Evolutionary conservation across 768 basidiomycete genomes (phyloP), one percentile per base, ranked within the genome.

Genomic region (Psilocybe tampanensis): DNA sequence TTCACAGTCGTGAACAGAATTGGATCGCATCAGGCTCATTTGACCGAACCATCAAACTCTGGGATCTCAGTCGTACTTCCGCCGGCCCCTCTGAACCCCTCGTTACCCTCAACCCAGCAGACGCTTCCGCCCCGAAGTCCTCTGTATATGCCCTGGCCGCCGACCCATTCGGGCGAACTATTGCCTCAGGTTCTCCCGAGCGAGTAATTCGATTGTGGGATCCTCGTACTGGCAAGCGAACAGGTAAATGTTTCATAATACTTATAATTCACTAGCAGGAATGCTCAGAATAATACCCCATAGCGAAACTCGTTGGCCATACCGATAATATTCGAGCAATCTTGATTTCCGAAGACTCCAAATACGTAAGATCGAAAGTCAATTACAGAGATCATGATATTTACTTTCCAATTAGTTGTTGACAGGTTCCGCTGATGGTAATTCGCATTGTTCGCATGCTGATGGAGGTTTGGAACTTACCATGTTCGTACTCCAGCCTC

Each of bases 291-390:
- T 57, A 29, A 29, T 9, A 4, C 17, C 60, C 36, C 2, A 21
- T 50, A 68, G 86, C 88, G 11, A 94, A 97, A 66, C 81, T 98
- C 0, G 93, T 98, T 7, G 96, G 96, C 0, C 96, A 99, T 69
- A 96, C 96, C 0, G 97, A 99, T 71, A 98, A 98, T 64, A 95
- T 99, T 58, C 83, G 96, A 8, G 86, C 93, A 3, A 89, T 98
- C 43, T 71, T 95, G 19, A 80, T 98, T 1, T 92, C 92, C 5
- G 94, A 95, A 24, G 95, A 98, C 70, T 87, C 92, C 21, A 84
- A 84, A 84, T 94, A 94, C 71, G 93, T 95, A 68, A 71, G 93
- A 11, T 22, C 26, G 77, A 45, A 26, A 8, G 1, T 43, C 22
- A 50, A 15, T 36, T 53, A 32, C 22, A 33, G 7, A 19, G 42